These are phyloP conservation scores for Citrullus mucosospermus DNA, from an alignment of 306 rosid genomes.

Conservation along the genomic window DNA sequence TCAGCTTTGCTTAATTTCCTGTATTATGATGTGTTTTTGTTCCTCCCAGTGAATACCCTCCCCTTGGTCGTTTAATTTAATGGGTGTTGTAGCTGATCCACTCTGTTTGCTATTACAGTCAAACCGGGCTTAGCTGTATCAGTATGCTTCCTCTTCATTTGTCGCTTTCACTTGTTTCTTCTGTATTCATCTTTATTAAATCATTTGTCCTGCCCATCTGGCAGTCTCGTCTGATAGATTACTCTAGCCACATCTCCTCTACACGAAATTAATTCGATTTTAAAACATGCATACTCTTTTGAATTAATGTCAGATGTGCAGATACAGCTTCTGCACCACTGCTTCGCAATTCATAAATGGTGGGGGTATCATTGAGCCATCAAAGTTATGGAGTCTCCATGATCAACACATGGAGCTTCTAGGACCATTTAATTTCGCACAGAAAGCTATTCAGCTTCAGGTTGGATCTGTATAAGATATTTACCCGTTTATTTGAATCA, in stretches of 20 bases:
- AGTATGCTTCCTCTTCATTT: slow-evolving; percentile 6
- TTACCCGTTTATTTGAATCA: neutral
- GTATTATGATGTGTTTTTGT: neutral
- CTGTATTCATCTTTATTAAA: neutral
- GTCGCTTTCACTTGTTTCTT: slow-evolving; percentile 5
- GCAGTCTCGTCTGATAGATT: neutral
- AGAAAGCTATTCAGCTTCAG: neutral
- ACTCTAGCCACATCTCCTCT: slow-evolving; percentile 3
- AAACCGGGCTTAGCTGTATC: slow-evolving; percentile 4
- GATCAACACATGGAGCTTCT: neutral
- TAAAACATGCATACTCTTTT: neutral
- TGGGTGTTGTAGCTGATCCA: neutral
- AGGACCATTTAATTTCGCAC: neutral
- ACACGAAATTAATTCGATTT: neutral
- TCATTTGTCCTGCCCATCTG: neutral
- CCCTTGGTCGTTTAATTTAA: slow-evolving; percentile 3
- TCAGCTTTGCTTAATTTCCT: neutral
- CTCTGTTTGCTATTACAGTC: slow-evolving; percentile 7
- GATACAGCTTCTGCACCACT: slow-evolving; percentile 7
- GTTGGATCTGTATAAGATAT: neutral
- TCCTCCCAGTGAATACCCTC: neutral
- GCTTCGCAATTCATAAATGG: slow-evolving; percentile 1
- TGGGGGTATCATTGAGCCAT: neutral
- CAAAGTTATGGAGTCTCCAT: neutral
- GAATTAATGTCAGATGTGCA: slow-evolving; percentile 6